These are phyloP conservation scores for Clavulina sp. DNA, from an alignment of 768 basidiomycete genomes.

Conservation along the genomic window DNA sequence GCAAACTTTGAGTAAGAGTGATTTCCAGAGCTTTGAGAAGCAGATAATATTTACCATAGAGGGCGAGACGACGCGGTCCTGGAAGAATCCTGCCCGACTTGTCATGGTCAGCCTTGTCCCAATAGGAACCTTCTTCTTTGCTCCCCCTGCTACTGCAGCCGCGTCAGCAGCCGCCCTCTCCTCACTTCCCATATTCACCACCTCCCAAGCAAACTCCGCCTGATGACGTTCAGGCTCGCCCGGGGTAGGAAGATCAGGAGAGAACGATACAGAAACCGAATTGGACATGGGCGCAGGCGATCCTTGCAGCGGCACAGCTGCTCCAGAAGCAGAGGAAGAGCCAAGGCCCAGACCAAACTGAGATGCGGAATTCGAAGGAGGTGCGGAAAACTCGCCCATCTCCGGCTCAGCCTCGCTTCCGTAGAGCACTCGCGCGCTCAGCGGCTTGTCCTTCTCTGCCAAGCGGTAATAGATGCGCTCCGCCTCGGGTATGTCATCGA, in stretches of 20 bases:
- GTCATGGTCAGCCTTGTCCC: slow-evolving; percentile 91
- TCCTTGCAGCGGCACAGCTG: too few species aligned
- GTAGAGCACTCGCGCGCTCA: slow-evolving; percentile 53
- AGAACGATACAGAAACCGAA: too few species aligned
- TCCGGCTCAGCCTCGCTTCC: slow-evolving; percentile 20
- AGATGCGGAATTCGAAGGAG: too few species aligned
- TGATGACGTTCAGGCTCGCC: too few species aligned
- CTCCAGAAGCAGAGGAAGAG: too few species aligned
- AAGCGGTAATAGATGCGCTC: slow-evolving; percentile 29
- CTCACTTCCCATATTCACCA: slow-evolving; percentile 17
- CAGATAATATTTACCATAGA: slow-evolving; percentile 59
- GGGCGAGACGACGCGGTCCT: slow-evolving; percentile 84
- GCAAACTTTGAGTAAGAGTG: too few species aligned
- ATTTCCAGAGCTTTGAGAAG: not conserved
- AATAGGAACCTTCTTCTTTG: slow-evolving; percentile 31
- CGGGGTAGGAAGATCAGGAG: too few species aligned
- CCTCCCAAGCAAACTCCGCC: too few species aligned
- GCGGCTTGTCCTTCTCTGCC: slow-evolving; percentile 56
- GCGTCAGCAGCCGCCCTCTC: slow-evolving; percentile 34
- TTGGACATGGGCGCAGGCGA: not conserved
- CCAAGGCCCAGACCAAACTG: too few species aligned
- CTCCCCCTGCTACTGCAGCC: slow-evolving; percentile 25
- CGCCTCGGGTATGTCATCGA: too few species aligned
- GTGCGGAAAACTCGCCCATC: slow-evolving; percentile 1
- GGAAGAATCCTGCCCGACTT: slow-evolving; percentile 82